Base-by-base conservation (phyloP, 306 rosid genomes). In the Lathyrus oleraceus region DNA sequence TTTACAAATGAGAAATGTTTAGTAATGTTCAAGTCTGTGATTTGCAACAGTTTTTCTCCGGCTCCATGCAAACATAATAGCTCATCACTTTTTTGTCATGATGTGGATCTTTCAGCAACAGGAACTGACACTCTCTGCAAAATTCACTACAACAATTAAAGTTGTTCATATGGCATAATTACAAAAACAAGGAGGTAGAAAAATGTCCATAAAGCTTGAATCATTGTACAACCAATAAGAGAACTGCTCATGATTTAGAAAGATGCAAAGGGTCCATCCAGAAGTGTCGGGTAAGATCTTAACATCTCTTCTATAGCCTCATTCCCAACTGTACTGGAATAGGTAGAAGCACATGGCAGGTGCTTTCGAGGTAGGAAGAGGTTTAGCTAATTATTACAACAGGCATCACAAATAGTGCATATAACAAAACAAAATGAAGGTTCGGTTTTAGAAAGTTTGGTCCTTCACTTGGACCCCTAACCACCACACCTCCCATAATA, bases 131-230 rank as follows among this genome's bases (percentile, higher is more conserved):
- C 36, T 60, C 59, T 59, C 48, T 40, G 67, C 70, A 39, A 82
- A 72, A 49, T 49, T 10, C 52, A 44, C 27, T 6, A 53, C 52
- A 27, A 2, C 62, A 61, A 54, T 40, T 35, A 65, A 69, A 75
- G 69, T 39, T 58, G 72, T 28, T 21, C 58, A 58, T 56, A 68
- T 57, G 42, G 82, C 79, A 57, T 45, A 62, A 49, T 15, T 67
- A 61, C 17, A 27, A 63, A 21, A 15, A 28, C 25, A 21, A 57
- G 21, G 11, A 10, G 62, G 39, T 57, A 58, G 47, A 67, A 27
- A 51, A 21, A 52, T 23, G 61, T 27, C 59, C 39, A 14, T 54
- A 49, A 73, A 78, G 67, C 52, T 54, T 60, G 21, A 77, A 70
- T 10, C 30, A 56, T 21, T 39, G 30, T 65, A 43, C 19, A 39